Evolutionary conservation across 805 yeast genomes (phyloP).

Genomic region (Schwanniomyces pseudopolymorphus): DNA sequence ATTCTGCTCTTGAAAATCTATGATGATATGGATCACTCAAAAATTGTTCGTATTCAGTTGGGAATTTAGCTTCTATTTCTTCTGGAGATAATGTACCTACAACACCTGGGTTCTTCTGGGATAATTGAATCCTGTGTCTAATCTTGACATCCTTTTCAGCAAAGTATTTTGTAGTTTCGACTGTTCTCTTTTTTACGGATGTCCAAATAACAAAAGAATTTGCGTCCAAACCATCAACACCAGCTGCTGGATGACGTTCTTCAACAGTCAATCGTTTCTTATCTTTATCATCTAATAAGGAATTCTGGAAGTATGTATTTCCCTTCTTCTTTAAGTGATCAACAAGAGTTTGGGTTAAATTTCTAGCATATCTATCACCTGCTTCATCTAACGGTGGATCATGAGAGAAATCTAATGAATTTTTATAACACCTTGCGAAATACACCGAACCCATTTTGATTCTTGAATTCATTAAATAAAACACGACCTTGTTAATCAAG

Average conservation of each 20-base stretch:
- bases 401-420: conserved; percentile 57
- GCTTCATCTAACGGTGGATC: conserved; percentile 82
- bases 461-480: conserved; percentile 86
- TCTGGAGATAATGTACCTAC: conserved; percentile 67
- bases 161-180: conserved; percentile 74
- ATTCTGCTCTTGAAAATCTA: conserved; percentile 88
- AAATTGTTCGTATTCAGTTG: conserved; percentile 68
- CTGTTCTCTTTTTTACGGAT: conserved; percentile 82
- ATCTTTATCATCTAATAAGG: not conserved
- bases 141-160: conserved; percentile 61
- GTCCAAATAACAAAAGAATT: conserved; percentile 89
- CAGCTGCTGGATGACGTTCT: conserved; percentile 44
- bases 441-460: conserved; percentile 88
- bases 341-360: conserved; percentile 58
- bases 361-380: conserved; percentile 67
- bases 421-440: conserved; percentile 77
- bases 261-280: conserved; percentile 25
- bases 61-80: conserved; percentile 59
- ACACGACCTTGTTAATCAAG: conserved; percentile 84
- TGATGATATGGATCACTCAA: conserved; percentile 85
- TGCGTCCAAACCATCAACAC: conserved; percentile 57
- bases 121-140: conserved; percentile 76
- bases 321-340: conserved; percentile 35
- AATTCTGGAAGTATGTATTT: conserved; percentile 25
- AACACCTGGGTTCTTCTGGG: conserved; percentile 87